Percentiles rank a stretch among this genome's conserved stretches.
Evolutionary conservation across 2,329 filamentous ascomycete species (phyloP).

Genomic region (Colletotrichum ledebouriae): DNA sequence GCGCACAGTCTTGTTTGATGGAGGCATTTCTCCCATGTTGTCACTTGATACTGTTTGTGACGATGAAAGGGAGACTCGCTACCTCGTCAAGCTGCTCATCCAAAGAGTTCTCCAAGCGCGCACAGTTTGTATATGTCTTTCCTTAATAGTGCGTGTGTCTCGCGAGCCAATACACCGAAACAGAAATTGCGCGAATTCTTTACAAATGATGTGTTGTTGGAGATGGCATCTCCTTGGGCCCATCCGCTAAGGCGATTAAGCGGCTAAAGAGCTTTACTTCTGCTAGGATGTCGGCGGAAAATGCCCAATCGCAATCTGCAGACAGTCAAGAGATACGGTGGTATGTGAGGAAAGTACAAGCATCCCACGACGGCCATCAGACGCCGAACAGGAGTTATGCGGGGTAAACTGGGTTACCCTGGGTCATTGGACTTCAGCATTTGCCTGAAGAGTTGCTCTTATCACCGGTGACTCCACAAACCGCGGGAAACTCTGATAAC

Average conservation of each 20-base stretch:
- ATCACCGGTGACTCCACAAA: slow-evolving; percentile 23
- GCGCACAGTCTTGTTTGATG: slow-evolving; percentile 44
- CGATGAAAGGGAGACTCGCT: no score
- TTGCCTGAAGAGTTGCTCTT: slow-evolving; percentile 12
- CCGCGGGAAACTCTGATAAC: slow-evolving; percentile 21
- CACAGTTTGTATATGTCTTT: no score
- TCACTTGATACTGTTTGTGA: neutral
- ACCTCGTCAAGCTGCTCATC: no score
- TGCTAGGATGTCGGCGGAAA: neutral
- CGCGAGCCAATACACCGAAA: slow-evolving; percentile 11
- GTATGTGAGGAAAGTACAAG: slow-evolving; percentile 31
- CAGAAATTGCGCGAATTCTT: neutral
- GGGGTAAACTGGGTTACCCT: slow-evolving; percentile 33
- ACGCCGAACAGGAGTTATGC: slow-evolving; percentile 21
- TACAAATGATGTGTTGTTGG: neutral
- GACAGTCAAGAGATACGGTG: slow-evolving; percentile 11
- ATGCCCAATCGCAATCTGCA: neutral
- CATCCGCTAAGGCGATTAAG: slow-evolving; percentile 10
- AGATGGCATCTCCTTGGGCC: neutral
- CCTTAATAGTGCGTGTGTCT: slow-evolving; percentile 6
- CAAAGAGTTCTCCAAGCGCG: no score
- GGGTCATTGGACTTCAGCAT: neutral
- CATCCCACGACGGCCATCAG: slow-evolving; percentile 3
- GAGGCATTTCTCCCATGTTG: slow-evolving; percentile 34
- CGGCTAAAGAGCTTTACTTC: slow-evolving; percentile 3